Percentiles rank a stretch among this genome's conserved stretches.
phyloP scores from a whole-genome alignment of 2,329 filamentous ascomycete species.

The Sclerotinia minor region DNA sequence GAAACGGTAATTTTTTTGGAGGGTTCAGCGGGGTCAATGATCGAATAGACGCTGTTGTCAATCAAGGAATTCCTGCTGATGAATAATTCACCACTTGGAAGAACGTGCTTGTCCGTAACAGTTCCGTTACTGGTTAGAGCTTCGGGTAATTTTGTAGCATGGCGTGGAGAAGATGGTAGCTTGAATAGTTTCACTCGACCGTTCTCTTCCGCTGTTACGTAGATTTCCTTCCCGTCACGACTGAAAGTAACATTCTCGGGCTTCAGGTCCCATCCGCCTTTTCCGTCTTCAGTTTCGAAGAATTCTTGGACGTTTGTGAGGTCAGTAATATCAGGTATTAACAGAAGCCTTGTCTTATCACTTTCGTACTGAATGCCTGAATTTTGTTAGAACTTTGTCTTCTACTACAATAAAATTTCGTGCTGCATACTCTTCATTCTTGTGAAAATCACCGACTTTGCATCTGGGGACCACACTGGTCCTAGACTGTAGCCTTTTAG shows the following conservation, averaged over 20 bases:
- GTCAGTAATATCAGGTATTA: constrained; percentile 61
- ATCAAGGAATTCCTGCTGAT: constrained; percentile 67
- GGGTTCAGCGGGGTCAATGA: constrained; percentile 48
- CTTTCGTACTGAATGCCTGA: constrained; percentile 68
- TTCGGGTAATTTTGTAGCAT: constrained; percentile 51
- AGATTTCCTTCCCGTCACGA: constrained; percentile 61
- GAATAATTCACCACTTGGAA: constrained; percentile 57
- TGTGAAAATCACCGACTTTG: constrained; percentile 70
- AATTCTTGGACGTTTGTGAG: constrained; percentile 61
- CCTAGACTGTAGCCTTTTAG: constrained; percentile 63
- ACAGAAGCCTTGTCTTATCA: constrained; percentile 69
- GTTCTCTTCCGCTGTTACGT: constrained; percentile 71
- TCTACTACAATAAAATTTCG: background rate
- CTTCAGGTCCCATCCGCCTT: constrained; percentile 61
- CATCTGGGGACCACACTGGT: constrained; percentile 74
- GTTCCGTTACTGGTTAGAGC: constrained; percentile 55
- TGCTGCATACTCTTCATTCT: constrained; percentile 63
- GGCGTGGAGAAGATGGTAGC: constrained; percentile 55
- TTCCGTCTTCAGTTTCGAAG: constrained; percentile 61
- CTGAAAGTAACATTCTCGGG: constrained; percentile 60
- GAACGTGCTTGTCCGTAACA: constrained; percentile 53
- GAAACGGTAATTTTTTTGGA: constrained; percentile 50
- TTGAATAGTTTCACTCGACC: constrained; percentile 64
- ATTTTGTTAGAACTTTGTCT: background rate
- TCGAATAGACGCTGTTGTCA: constrained; percentile 69